Evolutionary conservation across 805 yeast species (phyloP).

Genomic region (Hanseniaspora osmophila): DNA sequence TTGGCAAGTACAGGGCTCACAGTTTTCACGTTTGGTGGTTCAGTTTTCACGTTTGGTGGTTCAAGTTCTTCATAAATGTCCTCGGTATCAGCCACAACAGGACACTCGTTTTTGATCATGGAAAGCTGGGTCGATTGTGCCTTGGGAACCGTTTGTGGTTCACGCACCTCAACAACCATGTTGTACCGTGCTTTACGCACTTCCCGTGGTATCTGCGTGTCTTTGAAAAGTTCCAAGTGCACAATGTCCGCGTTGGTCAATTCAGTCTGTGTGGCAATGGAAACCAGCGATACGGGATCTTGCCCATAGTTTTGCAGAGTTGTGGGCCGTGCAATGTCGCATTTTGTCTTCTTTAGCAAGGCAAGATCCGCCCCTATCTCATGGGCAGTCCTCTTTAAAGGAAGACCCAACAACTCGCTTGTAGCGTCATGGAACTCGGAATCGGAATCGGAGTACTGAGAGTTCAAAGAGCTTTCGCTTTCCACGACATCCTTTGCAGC

Average conservation of each 20-base stretch:
- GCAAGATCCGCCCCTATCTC: no score
- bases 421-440: not conserved
- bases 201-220: no score
- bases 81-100: no score
- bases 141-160: not conserved
- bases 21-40: no score
- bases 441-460: not conserved
- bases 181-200: not conserved
- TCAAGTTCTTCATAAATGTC: no score
- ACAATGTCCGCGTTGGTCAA: not conserved
- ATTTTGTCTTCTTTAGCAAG: not conserved
- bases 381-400: not conserved
- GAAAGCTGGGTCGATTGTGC: no score
- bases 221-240: no score
- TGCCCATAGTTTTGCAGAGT: not conserved
- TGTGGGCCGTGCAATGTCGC: not conserved
- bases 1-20: no score
- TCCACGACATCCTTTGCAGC: no score
- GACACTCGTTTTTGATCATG: no score
- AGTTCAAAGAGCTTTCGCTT: not conserved
- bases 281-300: not conserved
- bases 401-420: not conserved
- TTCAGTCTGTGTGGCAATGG: not conserved
- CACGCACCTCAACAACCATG: not conserved
- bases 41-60: no score